Conservation (phyloP, 2,329 filamentous ascomycete species). For the Verticillium klebahnii region DNA sequence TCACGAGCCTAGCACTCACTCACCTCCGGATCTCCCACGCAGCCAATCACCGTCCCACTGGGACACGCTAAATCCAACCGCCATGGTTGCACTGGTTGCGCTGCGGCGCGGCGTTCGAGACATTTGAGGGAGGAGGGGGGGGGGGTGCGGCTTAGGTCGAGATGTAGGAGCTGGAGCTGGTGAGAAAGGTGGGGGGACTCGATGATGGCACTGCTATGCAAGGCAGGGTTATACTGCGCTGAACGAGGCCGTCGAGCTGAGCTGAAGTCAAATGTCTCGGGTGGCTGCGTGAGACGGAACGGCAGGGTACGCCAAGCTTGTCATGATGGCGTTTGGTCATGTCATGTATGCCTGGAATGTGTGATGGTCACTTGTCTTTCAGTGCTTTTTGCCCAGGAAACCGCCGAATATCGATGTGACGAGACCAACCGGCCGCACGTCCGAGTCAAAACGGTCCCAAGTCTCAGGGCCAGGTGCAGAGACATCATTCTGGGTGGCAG, state of each 20-base stretch:
- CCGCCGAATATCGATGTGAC: neutral
- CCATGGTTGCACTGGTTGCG: neutral
- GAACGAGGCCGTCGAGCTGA: neutral
- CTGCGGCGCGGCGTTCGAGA: neutral
- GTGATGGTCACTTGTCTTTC: neutral
- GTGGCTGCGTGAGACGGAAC: neutral
- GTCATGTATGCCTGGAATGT: neutral
- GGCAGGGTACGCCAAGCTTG: too few relatives aligned
- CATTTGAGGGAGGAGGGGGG: neutral
- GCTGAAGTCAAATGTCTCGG: neutral
- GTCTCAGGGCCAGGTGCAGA: neutral
- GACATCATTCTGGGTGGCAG: neutral
- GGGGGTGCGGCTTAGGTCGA: neutral
- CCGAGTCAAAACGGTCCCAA: neutral
- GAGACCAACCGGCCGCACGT: neutral
- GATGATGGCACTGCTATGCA: neutral
- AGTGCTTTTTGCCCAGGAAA: too few relatives aligned
- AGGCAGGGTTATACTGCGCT: neutral
- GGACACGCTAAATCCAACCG: slow-evolving; percentile 1
- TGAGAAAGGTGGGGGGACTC: neutral
- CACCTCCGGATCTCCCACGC: neutral
- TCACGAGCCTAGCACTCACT: neutral
- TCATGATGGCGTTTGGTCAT: neutral
- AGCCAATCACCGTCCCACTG: neutral
- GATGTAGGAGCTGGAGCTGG: neutral